These are phyloP conservation scores for Glomus cerebriforme DNA, from an alignment of 192 early-diverging fungal genomes.

Conservation along the genomic window DNA sequence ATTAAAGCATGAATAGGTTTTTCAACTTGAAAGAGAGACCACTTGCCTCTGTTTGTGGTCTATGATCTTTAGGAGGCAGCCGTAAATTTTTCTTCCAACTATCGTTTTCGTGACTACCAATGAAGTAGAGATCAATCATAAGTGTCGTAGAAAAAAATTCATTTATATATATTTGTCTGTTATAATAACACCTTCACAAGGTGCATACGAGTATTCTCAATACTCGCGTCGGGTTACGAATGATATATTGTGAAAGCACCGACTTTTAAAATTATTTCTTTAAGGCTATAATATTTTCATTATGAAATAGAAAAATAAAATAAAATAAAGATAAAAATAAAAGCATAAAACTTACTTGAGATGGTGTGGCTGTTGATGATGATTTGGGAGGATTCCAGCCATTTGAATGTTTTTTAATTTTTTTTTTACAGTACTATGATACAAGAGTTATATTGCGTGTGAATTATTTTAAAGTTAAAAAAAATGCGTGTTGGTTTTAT, in stretches of 20 bases:
- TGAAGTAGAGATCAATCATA: not conserved
- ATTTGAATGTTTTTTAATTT: not conserved
- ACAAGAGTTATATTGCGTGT: not conserved
- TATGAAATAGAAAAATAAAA: too few species aligned
- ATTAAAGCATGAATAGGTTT: not conserved
- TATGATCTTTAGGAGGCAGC: slow-evolving; percentile 81
- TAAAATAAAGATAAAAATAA: not conserved
- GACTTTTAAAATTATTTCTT: too few species aligned
- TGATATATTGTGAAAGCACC: not conserved
- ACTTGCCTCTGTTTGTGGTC: slow-evolving; percentile 87
- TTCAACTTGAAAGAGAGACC: not conserved
- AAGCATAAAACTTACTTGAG: slow-evolving; percentile 24
- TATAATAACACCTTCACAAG: too few species aligned
- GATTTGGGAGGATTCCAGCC: not conserved
- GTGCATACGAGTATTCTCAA: not conserved
- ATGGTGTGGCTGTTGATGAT: slow-evolving; percentile 29
- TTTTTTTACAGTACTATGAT: not conserved
- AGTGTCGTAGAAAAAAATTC: not conserved
- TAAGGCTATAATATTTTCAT: not conserved
- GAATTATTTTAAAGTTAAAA: not conserved
- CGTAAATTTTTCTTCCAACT: slow-evolving; percentile 77
- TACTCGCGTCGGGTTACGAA: not conserved
- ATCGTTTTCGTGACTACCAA: slow-evolving; percentile 59
- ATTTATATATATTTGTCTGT: not conserved
- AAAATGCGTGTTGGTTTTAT: not conserved